A percentile compares a stretch with the other conserved stretches of the same genome.
Evolutionary conservation across 495 filamentous ascomycete genomes (phyloP).

Genomic region (Neurospora sp.): DNA sequence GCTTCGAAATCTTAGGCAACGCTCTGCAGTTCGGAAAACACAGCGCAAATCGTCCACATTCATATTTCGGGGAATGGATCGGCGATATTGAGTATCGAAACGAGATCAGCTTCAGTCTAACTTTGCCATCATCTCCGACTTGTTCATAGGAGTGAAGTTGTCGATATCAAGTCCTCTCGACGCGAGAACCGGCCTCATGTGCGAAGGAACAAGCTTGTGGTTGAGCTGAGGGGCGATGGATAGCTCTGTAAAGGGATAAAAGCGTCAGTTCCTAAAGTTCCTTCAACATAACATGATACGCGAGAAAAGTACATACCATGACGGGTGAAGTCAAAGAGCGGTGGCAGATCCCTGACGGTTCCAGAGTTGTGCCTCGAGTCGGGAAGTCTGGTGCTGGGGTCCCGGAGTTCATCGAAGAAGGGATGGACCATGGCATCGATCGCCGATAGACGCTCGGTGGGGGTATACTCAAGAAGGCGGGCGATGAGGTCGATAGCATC

Average conservation of each 20-base stretch:
- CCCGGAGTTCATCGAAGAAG: conserved; percentile 95
- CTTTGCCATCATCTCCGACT: conserved; percentile 94
- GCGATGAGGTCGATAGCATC: conserved; percentile 96
- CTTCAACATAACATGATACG: neutral
- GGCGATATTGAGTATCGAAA: conserved; percentile 5
- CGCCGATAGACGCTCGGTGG: conserved; percentile 86
- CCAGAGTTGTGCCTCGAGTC: conserved; percentile 85
- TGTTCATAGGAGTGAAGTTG: conserved; percentile 80
- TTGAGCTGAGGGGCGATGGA: conserved; percentile 88
- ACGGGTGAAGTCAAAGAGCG: conserved; percentile 83
- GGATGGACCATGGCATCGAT: conserved; percentile 97
- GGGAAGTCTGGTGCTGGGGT: conserved; percentile 76
- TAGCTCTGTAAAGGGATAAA: conserved; percentile 52
- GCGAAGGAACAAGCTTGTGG: conserved; percentile 71
- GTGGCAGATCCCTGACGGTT: conserved; percentile 66
- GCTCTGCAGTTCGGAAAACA: conserved; percentile 17
- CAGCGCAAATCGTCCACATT: conserved; percentile 13
- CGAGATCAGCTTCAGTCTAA: conserved; percentile 60
- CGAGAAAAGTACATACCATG: conserved; percentile 58
- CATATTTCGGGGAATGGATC: conserved; percentile 2
- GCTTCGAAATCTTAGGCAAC: conserved; percentile 14
- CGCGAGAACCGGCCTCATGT: conserved; percentile 64
- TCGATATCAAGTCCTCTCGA: conserved; percentile 82
- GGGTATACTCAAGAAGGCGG: conserved; percentile 87
- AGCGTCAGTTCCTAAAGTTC: neutral